phyloP scores from a whole-genome alignment of 2,329 filamentous ascomycete genomes.

The Alternaria sp. region DNA sequence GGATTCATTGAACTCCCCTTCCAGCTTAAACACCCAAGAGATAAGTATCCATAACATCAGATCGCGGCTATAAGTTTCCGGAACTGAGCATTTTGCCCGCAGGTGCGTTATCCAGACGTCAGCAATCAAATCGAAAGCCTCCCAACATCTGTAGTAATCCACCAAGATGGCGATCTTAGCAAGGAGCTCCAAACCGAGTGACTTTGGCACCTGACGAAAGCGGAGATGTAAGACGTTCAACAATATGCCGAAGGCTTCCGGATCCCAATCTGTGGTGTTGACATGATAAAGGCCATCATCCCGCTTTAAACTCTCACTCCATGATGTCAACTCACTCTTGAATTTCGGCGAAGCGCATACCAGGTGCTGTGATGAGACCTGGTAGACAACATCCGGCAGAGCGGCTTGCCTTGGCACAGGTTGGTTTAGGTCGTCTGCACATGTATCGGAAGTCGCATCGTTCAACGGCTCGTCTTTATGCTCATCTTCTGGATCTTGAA shows the following conservation, averaged over 20 bases:
- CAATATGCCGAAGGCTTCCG: conserved; percentile 54
- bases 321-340: not conserved
- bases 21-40: conserved; percentile 29
- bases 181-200: conserved; percentile 53
- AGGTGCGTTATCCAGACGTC: conserved; percentile 54
- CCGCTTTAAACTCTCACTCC: not conserved
- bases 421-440: not conserved
- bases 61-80: conserved; percentile 22
- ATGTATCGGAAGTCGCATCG: not conserved
- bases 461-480: no score
- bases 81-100: conserved; percentile 2
- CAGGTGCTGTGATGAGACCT: conserved; percentile 12
- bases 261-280: conserved; percentile 36
- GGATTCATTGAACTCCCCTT: conserved; percentile 15
- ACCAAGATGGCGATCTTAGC: conserved; percentile 57
- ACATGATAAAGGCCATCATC: conserved; percentile 14
- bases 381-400: not conserved
- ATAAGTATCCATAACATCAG: conserved; percentile 37
- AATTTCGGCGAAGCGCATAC: conserved; percentile 10
- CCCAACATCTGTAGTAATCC: conserved; percentile 54
- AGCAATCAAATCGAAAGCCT: conserved; percentile 55
- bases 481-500: not conserved
- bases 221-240: conserved; percentile 58
- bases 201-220: conserved; percentile 51
- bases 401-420: not conserved